phyloP scores from a whole-genome alignment of 805 yeast genomes.

The Zygosaccharomyces bisporus region DNA sequence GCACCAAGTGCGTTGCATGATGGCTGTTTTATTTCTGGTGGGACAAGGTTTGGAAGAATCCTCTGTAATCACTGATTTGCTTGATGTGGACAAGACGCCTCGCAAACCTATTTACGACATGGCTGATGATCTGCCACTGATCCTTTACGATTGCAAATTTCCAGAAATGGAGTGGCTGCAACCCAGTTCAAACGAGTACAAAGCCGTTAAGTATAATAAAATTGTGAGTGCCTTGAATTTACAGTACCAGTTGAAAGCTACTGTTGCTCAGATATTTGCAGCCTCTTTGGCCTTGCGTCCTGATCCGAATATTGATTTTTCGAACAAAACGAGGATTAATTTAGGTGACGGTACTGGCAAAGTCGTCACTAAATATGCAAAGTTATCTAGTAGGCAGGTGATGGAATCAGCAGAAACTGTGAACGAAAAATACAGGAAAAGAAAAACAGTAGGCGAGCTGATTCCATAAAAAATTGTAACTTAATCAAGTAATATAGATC shows the following conservation, averaged over 20 bases:
- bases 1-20: constrained; percentile 98
- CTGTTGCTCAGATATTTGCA: constrained; percentile 50
- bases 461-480: background rate
- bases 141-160: constrained; percentile 80
- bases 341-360: constrained; percentile 79
- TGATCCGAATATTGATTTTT: constrained; percentile 20
- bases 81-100: constrained; percentile 56
- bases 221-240: constrained; percentile 49
- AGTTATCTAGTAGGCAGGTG: constrained; percentile 51
- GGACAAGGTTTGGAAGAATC: constrained; percentile 76
- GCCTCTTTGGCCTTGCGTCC: constrained; percentile 27
- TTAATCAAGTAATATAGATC: too few species aligned
- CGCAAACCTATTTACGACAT: constrained; percentile 76
- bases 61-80: constrained; percentile 49
- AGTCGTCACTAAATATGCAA: constrained; percentile 52
- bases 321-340: constrained; percentile 41
- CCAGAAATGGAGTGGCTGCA: constrained; percentile 63
- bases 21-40: constrained; percentile 72
- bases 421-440: constrained; percentile 57
- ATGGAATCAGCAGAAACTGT: constrained; percentile 65
- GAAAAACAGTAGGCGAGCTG: constrained; percentile 31
- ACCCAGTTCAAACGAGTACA: constrained; percentile 34
- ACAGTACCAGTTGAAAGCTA: constrained; percentile 55
- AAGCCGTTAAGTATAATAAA: constrained; percentile 41
- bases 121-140: constrained; percentile 87